These are phyloP conservation scores for Ceratocystis diversiconidia DNA, from an alignment of 2,329 filamentous ascomycete species.

Conservation along the genomic window DNA sequence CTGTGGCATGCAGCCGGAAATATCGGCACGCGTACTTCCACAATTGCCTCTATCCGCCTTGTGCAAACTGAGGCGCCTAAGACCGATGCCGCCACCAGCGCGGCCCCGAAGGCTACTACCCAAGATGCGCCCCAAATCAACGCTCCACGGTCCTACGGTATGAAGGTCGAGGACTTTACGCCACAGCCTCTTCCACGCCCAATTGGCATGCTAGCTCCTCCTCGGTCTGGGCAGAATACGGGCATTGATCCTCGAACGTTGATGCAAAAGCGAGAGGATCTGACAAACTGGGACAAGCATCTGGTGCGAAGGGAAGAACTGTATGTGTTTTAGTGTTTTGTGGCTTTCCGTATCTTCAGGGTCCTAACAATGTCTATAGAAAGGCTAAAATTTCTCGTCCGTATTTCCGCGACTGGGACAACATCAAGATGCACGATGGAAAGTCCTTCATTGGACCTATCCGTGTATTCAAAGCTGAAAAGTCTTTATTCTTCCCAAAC, in stretches of 20 bases:
- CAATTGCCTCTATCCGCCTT: constrained; percentile 37
- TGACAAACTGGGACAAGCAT: constrained; percentile 76
- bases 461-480: constrained; percentile 67
- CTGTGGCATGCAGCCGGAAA: neutral
- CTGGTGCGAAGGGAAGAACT: constrained; percentile 60
- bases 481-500: constrained; percentile 88
- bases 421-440: constrained; percentile 67
- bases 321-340: constrained; percentile 31
- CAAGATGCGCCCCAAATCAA: constrained; percentile 33
- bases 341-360: neutral
- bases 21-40: constrained; percentile 31
- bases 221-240: constrained; percentile 65
- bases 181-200: constrained; percentile 53
- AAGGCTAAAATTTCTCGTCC: constrained; percentile 66
- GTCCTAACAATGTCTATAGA: constrained; percentile 27
- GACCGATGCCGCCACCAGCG: constrained; percentile 18
- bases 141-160: constrained; percentile 47
- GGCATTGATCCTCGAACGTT: constrained; percentile 56
- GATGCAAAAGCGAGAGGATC: constrained; percentile 59
- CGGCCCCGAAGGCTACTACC: neutral
- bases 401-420: constrained; percentile 92
- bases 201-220: constrained; percentile 66
- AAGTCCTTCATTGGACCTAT: constrained; percentile 84
- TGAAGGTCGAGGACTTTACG: constrained; percentile 39
- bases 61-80: constrained; percentile 28